These are phyloP conservation scores for Wilcoxina mikolae DNA, from an alignment of 495 filamentous ascomycete species.

Conservation along the genomic window DNA sequence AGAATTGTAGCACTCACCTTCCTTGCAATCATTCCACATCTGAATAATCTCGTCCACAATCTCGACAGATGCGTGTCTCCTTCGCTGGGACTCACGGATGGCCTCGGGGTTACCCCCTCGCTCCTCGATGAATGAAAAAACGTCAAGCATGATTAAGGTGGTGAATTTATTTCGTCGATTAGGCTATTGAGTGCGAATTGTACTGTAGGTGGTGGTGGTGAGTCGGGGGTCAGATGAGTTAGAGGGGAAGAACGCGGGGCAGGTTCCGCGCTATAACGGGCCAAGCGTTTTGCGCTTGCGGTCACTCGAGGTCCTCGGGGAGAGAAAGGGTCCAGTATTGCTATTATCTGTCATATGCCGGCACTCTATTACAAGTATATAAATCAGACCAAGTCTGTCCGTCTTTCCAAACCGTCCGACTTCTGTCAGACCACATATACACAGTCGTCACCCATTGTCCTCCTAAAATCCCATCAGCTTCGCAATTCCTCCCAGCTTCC, in stretches of 20 bases:
- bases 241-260: too few relatives aligned
- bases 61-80: constrained; percentile 61
- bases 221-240: too few relatives aligned
- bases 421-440: too few relatives aligned
- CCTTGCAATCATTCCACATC: constrained; percentile 73
- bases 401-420: too few relatives aligned
- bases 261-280: too few relatives aligned
- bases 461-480: constrained; percentile 3
- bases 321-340: too few relatives aligned
- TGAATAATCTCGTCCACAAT: constrained; percentile 80
- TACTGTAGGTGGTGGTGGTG: not conserved
- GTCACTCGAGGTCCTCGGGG: too few relatives aligned
- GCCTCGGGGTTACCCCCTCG: constrained; percentile 19
- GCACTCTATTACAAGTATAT: too few relatives aligned
- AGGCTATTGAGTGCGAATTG: not conserved
- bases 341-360: too few relatives aligned
- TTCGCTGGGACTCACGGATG: constrained; percentile 78
- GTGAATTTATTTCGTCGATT: not conserved
- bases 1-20: constrained; percentile 38
- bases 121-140: constrained; percentile 45
- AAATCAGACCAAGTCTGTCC: too few relatives aligned
- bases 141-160: constrained; percentile 52
- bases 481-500: constrained; percentile 32
- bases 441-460: too few relatives aligned
- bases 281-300: too few relatives aligned